phyloP scores from a whole-genome alignment of 2,329 filamentous ascomycete species.

The Aspergillus persii region DNA sequence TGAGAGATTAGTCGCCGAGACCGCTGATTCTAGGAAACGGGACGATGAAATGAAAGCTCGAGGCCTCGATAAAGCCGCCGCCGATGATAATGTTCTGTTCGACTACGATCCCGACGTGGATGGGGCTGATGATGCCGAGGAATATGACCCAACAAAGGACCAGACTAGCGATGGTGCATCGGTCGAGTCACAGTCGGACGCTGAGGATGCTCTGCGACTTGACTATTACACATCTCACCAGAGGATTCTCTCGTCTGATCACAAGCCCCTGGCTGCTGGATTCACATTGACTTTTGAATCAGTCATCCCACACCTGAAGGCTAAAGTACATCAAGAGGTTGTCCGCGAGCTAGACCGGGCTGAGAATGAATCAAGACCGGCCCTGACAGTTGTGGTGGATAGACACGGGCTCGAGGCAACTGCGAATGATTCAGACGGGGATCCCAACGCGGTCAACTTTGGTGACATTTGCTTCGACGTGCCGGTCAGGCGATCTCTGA shows the following conservation, averaged over 20 bases:
- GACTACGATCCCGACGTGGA: slow-evolving; percentile 86
- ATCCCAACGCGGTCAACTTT: slow-evolving; percentile 68
- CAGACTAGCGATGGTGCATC: slow-evolving; percentile 43
- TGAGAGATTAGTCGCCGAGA: slow-evolving; percentile 62
- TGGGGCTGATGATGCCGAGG: slow-evolving; percentile 55
- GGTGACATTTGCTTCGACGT: slow-evolving; percentile 70
- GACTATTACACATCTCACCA: slow-evolving; percentile 84
- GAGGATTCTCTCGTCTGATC: slow-evolving; percentile 85
- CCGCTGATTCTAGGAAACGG: slow-evolving; percentile 64
- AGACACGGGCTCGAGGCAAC: slow-evolving; percentile 38
- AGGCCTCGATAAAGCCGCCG: slow-evolving; percentile 69
- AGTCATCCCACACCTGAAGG: slow-evolving; percentile 79
- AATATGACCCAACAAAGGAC: slow-evolving; percentile 57
- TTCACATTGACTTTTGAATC: slow-evolving; percentile 85
- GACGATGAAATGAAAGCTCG: slow-evolving; percentile 83
- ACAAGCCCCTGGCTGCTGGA: slow-evolving; percentile 83
- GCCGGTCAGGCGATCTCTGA: slow-evolving; percentile 65
- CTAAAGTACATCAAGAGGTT: slow-evolving; percentile 80
- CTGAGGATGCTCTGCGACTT: slow-evolving; percentile 53
- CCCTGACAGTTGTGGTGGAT: slow-evolving; percentile 80
- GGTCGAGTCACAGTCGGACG: slow-evolving; percentile 24
- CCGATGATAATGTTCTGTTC: slow-evolving; percentile 81
- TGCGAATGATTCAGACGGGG: slow-evolving; percentile 31
- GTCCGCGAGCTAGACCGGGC: slow-evolving; percentile 83
- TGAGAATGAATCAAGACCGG: slow-evolving; percentile 85